Conservation (phyloP, 306 rosid species). For the Albizia julibrissin region DNA sequence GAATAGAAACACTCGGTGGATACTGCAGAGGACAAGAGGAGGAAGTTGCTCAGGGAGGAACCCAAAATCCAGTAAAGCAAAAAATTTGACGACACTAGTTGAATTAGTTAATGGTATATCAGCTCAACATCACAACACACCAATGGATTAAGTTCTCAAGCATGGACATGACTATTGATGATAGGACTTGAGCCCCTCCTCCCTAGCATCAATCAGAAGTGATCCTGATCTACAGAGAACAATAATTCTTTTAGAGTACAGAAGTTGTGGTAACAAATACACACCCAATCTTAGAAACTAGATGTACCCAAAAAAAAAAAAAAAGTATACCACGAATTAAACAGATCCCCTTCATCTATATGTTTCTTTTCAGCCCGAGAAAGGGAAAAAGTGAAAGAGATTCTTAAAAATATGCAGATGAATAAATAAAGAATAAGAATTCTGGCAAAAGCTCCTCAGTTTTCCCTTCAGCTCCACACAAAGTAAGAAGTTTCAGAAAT, state of each 20-base stretch:
- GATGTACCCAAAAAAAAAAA: not conserved
- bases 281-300: not conserved
- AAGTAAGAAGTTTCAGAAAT: not conserved
- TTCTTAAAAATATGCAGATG: not conserved
- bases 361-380: not conserved
- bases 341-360: not conserved
- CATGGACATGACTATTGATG: not conserved
- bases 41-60: not conserved
- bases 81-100: not conserved
- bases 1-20: not conserved
- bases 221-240: not conserved
- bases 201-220: not conserved
- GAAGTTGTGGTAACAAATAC: not conserved
- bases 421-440: not conserved
- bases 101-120: not conserved
- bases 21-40: not conserved
- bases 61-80: not conserved
- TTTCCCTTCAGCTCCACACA: conserved; percentile 39
- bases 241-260: not conserved
- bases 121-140: not conserved
- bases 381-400: not conserved
- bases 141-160: not conserved
- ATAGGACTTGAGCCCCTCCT: not conserved
- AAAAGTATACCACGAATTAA: not conserved
- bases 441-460: conserved; percentile 49